A percentile compares a stretch with the other conserved stretches of the same genome.
Conservation (phyloP, 345 rosid species). For the Aquilaria yunnanensis region DNA sequence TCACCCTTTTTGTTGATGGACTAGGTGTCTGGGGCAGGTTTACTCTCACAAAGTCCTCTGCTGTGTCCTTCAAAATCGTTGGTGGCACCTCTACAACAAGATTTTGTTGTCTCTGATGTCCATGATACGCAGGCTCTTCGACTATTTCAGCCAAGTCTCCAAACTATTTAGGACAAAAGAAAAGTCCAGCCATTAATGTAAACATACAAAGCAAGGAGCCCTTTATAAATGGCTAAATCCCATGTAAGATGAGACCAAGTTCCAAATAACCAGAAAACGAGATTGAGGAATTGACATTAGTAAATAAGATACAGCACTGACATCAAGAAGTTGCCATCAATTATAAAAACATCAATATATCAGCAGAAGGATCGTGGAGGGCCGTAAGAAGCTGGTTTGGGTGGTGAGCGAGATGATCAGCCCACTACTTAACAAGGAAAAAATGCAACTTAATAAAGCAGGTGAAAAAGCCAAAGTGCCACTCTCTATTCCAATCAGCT, state of each 20-base stretch:
- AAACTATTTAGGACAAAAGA: constrained; percentile 29
- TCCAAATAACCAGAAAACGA: neutral
- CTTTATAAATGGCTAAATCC: neutral
- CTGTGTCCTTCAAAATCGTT: constrained; percentile 27
- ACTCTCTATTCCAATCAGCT: too few relatives aligned
- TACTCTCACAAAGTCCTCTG: constrained; percentile 32
- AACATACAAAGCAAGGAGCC: constrained; percentile 1
- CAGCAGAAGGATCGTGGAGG: neutral
- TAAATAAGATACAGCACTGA: neutral
- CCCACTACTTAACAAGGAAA: neutral
- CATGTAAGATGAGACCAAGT: constrained; percentile 2
- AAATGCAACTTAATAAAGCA: neutral
- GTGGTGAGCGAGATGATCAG: neutral
- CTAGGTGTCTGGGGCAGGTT: constrained; percentile 50
- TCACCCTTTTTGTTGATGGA: constrained; percentile 60
- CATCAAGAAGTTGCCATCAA: neutral
- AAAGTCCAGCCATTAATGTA: neutral
- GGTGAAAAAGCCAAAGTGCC: neutral
- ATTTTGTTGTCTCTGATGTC: constrained; percentile 22
- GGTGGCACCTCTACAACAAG: constrained; percentile 43
- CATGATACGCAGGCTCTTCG: constrained; percentile 38
- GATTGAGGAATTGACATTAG: neutral
- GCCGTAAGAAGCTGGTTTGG: neutral
- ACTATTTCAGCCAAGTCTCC: constrained; percentile 51
- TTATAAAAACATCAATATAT: too few relatives aligned